Base-by-base conservation (phyloP, 2,329 filamentous ascomycete genomes). In the Byssothecium circinans region DNA sequence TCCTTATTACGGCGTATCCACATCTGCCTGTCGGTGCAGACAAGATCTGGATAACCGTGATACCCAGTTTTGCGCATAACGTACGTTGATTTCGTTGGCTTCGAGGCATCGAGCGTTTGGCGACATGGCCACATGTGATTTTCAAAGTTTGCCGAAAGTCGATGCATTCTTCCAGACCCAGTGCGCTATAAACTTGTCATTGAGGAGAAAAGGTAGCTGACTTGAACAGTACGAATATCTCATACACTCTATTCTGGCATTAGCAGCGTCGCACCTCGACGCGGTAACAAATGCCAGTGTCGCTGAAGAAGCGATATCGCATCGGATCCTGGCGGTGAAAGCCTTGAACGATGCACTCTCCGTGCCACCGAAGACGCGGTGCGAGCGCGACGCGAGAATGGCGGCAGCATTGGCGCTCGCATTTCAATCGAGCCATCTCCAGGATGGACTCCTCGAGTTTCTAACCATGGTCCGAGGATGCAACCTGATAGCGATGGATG, bases 181-280 rank as follows among this genome's bases (percentile, higher is more conserved):
- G 19, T 17, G 20, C 19, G 14, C 20, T 17, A 23, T n/a, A 15
- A 18, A 5, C 30, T 30, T n/a, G 33, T n/a, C 40, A 35, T 19
- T 14, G 15, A 12, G 8, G 40, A 45, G 14, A 20, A 15, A 4
- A n/a, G 4, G 32, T 49, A 15, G 38, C 53, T 59, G 35, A 65
- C 35, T 6, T 19, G 50, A 44, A 18, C 47, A 84, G 78, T 78
- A 86, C 54, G 81, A 85, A 46, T 86, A 83, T 49, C 75, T 87
- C 8, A 87, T 89, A 80, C 85, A 89, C 63, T 83, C 85, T 4
- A 84, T 89, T 41, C 77, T 87, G 0, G 84, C 84, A 11, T 78
- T 87, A 50, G 78, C 85, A 1, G 86, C 86, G 25, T 87, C 85
- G 0, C 82, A 88, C 53, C 76, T 88, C 4, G 77, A 79, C 56